Percentiles rank a stretch among this genome's conserved stretches.
Evolutionary conservation across 208 protist genomes (phyloP).

Genomic region (Strigomonas galati): DNA sequence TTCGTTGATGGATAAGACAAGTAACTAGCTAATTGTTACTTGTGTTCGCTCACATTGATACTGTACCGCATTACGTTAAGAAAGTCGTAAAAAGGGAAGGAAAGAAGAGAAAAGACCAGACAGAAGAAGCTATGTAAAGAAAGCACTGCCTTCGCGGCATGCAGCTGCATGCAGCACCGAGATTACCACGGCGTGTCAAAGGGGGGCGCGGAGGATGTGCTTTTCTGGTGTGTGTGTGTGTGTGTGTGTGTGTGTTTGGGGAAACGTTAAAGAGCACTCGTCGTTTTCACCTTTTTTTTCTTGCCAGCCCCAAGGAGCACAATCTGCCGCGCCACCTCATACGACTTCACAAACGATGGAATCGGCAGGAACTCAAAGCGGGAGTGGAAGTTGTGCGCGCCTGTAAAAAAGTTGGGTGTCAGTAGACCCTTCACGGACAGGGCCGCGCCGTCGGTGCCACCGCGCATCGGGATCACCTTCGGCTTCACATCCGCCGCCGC

Average conservation of each 20-base stretch:
- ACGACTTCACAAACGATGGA: conserved; percentile 79
- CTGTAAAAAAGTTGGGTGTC: conserved; percentile 86
- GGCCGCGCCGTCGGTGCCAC: conserved; percentile 78
- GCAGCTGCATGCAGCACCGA: no score
- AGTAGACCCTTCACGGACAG: conserved; percentile 64
- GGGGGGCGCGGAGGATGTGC: no score
- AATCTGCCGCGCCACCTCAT: conserved; percentile 73
- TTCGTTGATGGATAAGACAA: no score
- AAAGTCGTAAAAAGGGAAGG: conserved; percentile 1
- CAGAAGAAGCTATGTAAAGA: not conserved
- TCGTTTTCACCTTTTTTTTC: conserved; percentile 17
- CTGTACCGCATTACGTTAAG: not conserved
- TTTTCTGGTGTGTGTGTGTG: no score
- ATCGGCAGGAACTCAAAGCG: conserved; percentile 80
- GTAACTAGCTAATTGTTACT: no score
- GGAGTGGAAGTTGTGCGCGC: conserved; percentile 89
- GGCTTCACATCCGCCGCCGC: conserved; percentile 49
- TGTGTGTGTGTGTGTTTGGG: no score
- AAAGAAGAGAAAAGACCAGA: conserved; percentile 11
- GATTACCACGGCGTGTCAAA: no score
- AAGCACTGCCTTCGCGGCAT: no score
- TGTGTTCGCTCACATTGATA: no score
- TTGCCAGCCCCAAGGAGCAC: conserved; percentile 45
- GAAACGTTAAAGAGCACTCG: not conserved
- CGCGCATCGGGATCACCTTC: conserved; percentile 80